phyloP scores from a whole-genome alignment of 192 early-diverging fungal species.

The Umbelopsis isabellina region DNA sequence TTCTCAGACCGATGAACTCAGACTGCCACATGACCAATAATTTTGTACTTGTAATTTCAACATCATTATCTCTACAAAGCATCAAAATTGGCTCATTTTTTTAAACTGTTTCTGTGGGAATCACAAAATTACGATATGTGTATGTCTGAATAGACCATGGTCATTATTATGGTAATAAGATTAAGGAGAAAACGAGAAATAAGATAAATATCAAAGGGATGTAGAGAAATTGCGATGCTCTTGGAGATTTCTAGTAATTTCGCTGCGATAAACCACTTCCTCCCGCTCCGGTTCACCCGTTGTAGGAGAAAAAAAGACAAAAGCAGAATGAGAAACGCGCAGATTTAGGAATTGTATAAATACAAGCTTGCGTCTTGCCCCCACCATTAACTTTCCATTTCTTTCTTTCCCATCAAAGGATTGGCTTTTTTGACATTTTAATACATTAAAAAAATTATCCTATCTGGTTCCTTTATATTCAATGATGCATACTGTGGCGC shows the following conservation, averaged over 20 bases:
- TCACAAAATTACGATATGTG: no score
- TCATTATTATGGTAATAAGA: background rate
- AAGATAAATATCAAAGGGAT: background rate
- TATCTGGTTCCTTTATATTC: background rate
- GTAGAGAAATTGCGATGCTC: background rate
- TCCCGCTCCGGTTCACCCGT: no score
- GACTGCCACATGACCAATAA: constrained; percentile 12
- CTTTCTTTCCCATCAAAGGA: background rate
- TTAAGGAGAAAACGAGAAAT: background rate
- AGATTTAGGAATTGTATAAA: no score
- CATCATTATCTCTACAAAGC: background rate
- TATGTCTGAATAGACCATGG: background rate
- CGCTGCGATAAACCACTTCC: background rate
- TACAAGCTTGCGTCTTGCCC: no score
- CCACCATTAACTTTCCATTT: background rate
- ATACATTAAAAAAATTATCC: background rate
- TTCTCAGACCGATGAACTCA: background rate
- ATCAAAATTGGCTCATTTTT: background rate
- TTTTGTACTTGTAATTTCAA: background rate
- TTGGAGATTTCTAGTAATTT: constrained; percentile 18
- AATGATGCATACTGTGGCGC: constrained; percentile 22
- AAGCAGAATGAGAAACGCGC: no score
- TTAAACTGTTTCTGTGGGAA: no score
- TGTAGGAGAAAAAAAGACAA: no score
- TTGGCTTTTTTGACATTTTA: background rate